Conservation (phyloP, 225 moss, liverwort and hornwort species). For the Bryoerythrophyllum caledonicum region DNA sequence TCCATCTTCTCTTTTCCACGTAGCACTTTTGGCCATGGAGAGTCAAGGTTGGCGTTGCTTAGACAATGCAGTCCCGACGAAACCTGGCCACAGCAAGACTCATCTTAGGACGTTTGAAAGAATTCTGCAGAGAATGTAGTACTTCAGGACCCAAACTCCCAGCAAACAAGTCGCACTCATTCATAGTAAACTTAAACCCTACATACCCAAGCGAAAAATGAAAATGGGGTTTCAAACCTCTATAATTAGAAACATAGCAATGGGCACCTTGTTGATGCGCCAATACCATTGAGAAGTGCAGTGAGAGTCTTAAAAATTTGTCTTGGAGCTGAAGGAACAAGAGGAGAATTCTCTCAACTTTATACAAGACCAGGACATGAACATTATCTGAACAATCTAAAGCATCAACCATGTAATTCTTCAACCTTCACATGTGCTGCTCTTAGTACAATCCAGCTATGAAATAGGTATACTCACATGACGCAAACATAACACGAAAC, state of each 20-base stretch:
- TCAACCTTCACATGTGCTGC: not conserved
- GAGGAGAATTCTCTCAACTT: not conserved
- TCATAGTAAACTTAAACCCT: not conserved
- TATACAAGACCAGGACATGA: not conserved
- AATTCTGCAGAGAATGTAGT: not conserved
- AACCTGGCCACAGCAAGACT: conserved; percentile 34
- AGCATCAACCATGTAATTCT: not conserved
- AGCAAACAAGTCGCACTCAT: not conserved
- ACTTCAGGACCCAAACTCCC: not conserved
- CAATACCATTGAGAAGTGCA: not conserved
- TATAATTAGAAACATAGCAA: no score
- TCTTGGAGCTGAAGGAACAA: not conserved
- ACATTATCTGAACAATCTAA: not conserved
- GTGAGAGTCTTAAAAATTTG: not conserved
- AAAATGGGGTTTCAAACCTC: no score
- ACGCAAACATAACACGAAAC: not conserved
- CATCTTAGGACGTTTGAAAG: not conserved
- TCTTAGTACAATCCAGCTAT: not conserved
- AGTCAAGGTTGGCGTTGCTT: conserved; percentile 75
- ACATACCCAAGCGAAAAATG: no score
- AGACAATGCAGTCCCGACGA: conserved; percentile 66
- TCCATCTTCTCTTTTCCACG: conserved; percentile 61
- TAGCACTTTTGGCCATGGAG: conserved; percentile 74
- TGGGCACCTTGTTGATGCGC: no score
- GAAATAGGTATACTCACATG: not conserved